phyloP scores from a whole-genome alignment of 2,329 filamentous ascomycete genomes.

The Meredithiella fracta region DNA sequence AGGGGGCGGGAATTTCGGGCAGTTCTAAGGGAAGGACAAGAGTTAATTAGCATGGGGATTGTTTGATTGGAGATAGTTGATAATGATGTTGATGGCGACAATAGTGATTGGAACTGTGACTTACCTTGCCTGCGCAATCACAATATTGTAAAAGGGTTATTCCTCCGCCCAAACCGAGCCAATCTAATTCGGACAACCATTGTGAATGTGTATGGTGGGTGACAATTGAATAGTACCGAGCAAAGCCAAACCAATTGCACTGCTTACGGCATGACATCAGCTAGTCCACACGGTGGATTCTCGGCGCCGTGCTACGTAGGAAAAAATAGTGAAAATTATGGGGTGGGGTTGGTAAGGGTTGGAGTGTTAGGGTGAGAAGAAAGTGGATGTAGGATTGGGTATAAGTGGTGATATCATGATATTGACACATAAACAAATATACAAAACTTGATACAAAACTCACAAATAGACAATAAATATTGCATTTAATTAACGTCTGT shows the following conservation, averaged over 20 bases:
- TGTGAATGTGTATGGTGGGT: background rate
- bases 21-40: constrained; percentile 38
- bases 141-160: constrained; percentile 93
- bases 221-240: background rate
- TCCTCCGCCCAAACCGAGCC: constrained; percentile 77
- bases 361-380: too few species aligned
- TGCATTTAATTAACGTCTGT: too few species aligned
- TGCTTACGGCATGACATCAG: too few species aligned
- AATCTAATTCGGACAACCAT: constrained; percentile 89
- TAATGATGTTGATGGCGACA: background rate
- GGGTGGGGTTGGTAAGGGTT: background rate
- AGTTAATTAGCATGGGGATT: background rate
- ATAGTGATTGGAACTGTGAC: constrained; percentile 16
- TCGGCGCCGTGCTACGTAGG: constrained; percentile 1
- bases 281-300: too few species aligned
- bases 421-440: too few species aligned
- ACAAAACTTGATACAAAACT: too few species aligned
- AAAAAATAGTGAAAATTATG: background rate
- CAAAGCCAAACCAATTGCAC: too few species aligned
- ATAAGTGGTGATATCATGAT: too few species aligned
- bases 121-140: constrained; percentile 82
- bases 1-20: constrained; percentile 77
- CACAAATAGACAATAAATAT: too few species aligned
- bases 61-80: background rate
- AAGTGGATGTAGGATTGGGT: too few species aligned